Evolutionary conservation across 139 green algal species (phyloP).

Genomic region (Pleodorina starrii): DNA sequence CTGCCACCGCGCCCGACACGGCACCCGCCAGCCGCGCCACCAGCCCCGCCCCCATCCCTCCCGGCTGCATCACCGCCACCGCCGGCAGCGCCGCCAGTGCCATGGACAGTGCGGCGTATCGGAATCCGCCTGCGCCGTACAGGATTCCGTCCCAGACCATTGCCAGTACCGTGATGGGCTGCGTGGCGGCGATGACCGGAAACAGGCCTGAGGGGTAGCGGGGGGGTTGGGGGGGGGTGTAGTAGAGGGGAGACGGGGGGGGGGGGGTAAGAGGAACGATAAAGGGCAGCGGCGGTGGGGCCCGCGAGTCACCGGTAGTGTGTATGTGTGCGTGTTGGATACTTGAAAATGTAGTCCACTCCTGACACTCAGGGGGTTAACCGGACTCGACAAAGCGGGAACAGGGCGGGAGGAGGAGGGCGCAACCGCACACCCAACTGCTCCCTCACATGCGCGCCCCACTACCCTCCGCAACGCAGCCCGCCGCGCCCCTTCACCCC

Average conservation of each 20-base stretch:
- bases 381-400: background rate
- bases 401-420: no score
- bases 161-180: slow-evolving; percentile 83
- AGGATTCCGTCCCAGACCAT: slow-evolving; percentile 88
- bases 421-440: background rate
- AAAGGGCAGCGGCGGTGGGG: background rate
- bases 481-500: background rate
- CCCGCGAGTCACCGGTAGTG: background rate
- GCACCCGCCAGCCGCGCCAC: slow-evolving; percentile 7
- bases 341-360: background rate
- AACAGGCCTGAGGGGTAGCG: slow-evolving; percentile 62
- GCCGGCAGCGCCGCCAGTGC: slow-evolving; percentile 14
- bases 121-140: slow-evolving; percentile 80
- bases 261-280: background rate
- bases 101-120: slow-evolving; percentile 66
- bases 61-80: slow-evolving; percentile 7
- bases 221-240: no score
- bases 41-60: background rate
- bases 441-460: background rate
- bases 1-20: slow-evolving; percentile 60
- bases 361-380: background rate
- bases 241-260: no score
- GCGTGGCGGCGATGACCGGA: slow-evolving; percentile 70
- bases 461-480: background rate
- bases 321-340: background rate